A percentile compares a stretch with the other conserved stretches of the same genome.
These are phyloP conservation scores for Sphagnum magellanicum DNA, from an alignment of 228 moss, liverwort and hornwort species.

Conservation along the genomic window DNA sequence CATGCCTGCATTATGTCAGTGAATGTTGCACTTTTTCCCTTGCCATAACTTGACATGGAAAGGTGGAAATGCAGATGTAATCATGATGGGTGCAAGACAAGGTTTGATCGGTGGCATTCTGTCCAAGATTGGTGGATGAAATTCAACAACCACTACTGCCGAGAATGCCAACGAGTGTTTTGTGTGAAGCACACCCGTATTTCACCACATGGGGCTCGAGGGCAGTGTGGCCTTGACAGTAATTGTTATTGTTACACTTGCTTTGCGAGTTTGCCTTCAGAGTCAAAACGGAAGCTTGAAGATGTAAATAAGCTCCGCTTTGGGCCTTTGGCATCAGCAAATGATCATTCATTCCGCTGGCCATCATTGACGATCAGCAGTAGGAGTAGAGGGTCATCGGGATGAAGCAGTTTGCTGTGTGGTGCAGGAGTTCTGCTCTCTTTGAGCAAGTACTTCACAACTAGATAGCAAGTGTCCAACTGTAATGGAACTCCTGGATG, in stretches of 20 bases:
- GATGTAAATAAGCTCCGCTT: constrained; percentile 42
- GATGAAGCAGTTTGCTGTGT: neutral
- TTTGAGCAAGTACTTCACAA: neutral
- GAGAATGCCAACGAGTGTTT: constrained; percentile 52
- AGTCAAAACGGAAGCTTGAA: constrained; percentile 32
- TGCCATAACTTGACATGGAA: neutral
- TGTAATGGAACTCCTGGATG: no score
- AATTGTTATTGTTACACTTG: constrained; percentile 44
- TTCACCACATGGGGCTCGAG: constrained; percentile 53
- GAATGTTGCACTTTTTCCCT: neutral
- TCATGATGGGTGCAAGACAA: constrained; percentile 44
- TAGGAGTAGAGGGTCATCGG: neutral
- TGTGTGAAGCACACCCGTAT: constrained; percentile 57
- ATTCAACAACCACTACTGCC: constrained; percentile 50
- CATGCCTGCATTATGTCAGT: neutral
- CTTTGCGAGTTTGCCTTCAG: constrained; percentile 23
- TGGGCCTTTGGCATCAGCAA: constrained; percentile 15
- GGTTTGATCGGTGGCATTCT: constrained; percentile 53
- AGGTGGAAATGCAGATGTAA: constrained; percentile 35
- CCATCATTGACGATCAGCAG: neutral
- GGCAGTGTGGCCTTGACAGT: constrained; percentile 52
- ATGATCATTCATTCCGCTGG: no score
- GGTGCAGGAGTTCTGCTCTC: neutral
- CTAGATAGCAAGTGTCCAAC: no score
- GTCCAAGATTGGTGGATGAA: constrained; percentile 58